Base-by-base conservation (phyloP, 257 asterid species). In the Osmanthus fragrans region DNA sequence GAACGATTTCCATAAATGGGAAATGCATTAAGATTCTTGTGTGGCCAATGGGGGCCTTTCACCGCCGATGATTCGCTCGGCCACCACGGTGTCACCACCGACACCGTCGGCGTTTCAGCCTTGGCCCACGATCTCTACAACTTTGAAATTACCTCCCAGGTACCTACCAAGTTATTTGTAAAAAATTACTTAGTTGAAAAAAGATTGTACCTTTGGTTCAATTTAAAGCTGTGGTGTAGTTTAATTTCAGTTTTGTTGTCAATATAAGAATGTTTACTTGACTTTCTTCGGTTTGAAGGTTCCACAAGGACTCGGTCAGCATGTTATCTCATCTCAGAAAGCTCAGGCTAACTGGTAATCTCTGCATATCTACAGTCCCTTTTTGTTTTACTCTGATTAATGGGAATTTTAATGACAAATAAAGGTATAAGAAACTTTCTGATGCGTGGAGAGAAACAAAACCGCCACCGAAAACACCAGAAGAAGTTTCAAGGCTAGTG, bases 341-440 rank as follows among this genome's bases (percentile, higher is more conserved):
- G 95, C 99, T 73, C 99, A 94, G 77, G 82, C 92, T 75, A 92
- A 92, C 86, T 94, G 99, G 97, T 94, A 90, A 81, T 47, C 37
- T 9, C 68, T 83, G 1, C 8, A 16, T 21, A 69, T 54, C 64
- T 47, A 1, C n/a, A 4, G 7, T 15, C 21, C 21, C 58, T 47
- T 47, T 16, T 47, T 47, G 58, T 4, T 16, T 16, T 1, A 15
- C 58, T 16, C 21, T 58, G 32, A 58, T 8, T 7, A 58, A 58
- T 58, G 66, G 15, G 29, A 30, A 65, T 70, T 37, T 80, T 74
- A 70, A 79, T 73, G 77, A 36, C 69, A 84, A 72, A 45, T 76
- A 36, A 87, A 93, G 99, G 99, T 93, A 88, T 81, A 89, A 74
- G 82, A 95, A 95, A 82, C 91, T 95, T 30, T 89, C 99, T 0